These are phyloP conservation scores for Claviceps maximensis DNA, from an alignment of 2,329 filamentous ascomycete species.

Conservation along the genomic window DNA sequence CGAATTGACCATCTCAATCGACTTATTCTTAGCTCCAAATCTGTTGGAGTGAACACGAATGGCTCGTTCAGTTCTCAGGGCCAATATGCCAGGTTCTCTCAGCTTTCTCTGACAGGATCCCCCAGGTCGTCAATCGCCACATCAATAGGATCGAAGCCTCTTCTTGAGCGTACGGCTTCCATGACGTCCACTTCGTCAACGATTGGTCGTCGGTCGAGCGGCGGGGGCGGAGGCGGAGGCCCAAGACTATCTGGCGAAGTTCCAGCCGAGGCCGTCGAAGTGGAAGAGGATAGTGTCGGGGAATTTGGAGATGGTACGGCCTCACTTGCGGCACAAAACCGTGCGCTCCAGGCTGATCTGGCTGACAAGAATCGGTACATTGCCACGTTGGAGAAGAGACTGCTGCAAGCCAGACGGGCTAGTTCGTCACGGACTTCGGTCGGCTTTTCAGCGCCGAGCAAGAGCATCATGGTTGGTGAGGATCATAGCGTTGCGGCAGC, in stretches of 20 bases:
- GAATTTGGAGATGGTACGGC: conserved; percentile 82
- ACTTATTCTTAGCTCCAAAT: conserved; percentile 89
- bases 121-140: conserved; percentile 58
- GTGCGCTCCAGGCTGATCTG: conserved; percentile 85
- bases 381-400: conserved; percentile 76
- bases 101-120: conserved; percentile 41
- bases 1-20: conserved; percentile 94
- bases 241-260: conserved; percentile 31
- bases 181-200: conserved; percentile 51
- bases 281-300: conserved; percentile 55
- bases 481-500: conserved; percentile 60
- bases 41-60: conserved; percentile 76
- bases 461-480: conserved; percentile 59
- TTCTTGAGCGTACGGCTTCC: conserved; percentile 52
- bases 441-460: conserved; percentile 48
- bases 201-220: conserved; percentile 39
- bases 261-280: conserved; percentile 33
- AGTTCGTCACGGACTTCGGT: conserved; percentile 81
- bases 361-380: conserved; percentile 97
- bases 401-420: conserved; percentile 78
- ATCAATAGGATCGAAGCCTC: conserved; percentile 36
- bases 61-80: conserved; percentile 58
- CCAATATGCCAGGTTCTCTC: conserved; percentile 48
- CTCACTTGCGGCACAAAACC: conserved; percentile 70
- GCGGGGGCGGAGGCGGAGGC: conserved; percentile 8